Evolutionary conservation across 2,329 filamentous ascomycete genomes (phyloP).

Genomic region (Fusarium dlaminii): DNA sequence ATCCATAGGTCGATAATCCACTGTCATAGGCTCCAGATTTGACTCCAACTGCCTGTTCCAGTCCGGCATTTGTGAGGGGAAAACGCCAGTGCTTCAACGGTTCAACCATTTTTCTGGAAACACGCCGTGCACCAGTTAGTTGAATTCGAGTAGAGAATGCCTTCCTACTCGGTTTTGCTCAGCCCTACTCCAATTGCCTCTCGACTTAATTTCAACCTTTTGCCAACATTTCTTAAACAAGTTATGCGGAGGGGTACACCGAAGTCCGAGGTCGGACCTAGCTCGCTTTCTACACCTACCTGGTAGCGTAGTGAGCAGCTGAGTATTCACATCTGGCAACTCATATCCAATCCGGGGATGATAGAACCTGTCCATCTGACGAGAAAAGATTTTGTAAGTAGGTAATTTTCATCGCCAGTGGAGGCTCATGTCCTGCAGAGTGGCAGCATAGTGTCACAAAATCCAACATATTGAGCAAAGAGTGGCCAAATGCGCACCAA

Average conservation of each 20-base stretch:
- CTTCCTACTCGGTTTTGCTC: constrained; percentile 33
- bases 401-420: background rate
- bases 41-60: background rate
- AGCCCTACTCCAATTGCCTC: constrained; percentile 35
- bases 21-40: background rate
- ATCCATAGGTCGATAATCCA: background rate
- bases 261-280: constrained; percentile 42
- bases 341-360: background rate
- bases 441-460: constrained; percentile 13
- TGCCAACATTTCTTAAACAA: constrained; percentile 12
- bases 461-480: constrained; percentile 20
- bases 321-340: constrained; percentile 19
- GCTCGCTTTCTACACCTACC: constrained; percentile 12
- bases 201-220: constrained; percentile 20
- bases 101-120: background rate
- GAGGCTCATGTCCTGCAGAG: constrained; percentile 11
- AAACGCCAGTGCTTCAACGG: constrained; percentile 2
- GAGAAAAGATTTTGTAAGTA: constrained; percentile 7
- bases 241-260: constrained; percentile 33
- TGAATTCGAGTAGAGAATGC: constrained; percentile 8
- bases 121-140: constrained; percentile 4
- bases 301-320: background rate
- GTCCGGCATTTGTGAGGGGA: constrained; percentile 19
- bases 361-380: background rate
- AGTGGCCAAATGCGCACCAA: constrained; percentile 42